phyloP scores from a whole-genome alignment of 176 grass and related monocot genomes.

The Leersia perrieri region DNA sequence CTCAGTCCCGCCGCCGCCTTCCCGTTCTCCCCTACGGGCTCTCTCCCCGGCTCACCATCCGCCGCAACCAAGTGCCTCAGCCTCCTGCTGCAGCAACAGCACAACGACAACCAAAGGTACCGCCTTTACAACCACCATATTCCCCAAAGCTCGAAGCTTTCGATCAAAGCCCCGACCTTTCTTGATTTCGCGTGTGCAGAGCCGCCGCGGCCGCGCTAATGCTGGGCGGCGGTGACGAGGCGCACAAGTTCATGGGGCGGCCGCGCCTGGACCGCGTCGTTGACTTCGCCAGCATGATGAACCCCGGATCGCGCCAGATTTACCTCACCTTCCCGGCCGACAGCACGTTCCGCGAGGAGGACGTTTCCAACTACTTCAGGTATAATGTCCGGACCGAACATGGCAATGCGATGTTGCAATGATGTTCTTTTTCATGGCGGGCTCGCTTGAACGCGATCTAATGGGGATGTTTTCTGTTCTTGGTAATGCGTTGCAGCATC shows the following conservation, averaged over 20 bases:
- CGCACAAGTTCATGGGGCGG: slow-evolving; percentile 66
- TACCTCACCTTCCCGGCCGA: slow-evolving; percentile 82
- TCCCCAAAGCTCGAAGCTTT: neutral
- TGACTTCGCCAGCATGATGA: slow-evolving; percentile 66
- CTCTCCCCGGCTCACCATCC: slow-evolving; percentile 64
- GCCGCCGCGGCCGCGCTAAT: slow-evolving; percentile 66
- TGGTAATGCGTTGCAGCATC: slow-evolving; percentile 56
- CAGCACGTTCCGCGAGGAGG: slow-evolving; percentile 82
- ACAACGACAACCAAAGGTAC: slow-evolving; percentile 81
- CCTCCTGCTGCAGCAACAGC: slow-evolving; percentile 71
- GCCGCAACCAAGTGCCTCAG: slow-evolving; percentile 71
- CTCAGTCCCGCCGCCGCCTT: slow-evolving; percentile 50
- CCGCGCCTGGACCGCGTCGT: slow-evolving; percentile 46
- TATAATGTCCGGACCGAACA: slow-evolving; percentile 4
- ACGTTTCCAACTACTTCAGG: slow-evolving; percentile 90
- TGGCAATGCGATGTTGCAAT: neutral
- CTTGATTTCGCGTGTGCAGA: slow-evolving; percentile 20
- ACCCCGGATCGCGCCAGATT: slow-evolving; percentile 75
- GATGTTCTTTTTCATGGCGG: slow-evolving; percentile 8
- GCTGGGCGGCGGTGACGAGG: slow-evolving; percentile 55
- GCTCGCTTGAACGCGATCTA: neutral
- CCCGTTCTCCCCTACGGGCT: slow-evolving; percentile 73
- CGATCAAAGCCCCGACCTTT: slow-evolving; percentile 19
- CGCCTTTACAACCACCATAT: neutral
- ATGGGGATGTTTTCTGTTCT: neutral